phyloP scores from a whole-genome alignment of 2,329 filamentous ascomycete genomes.

The Cryphonectria nitschkei region DNA sequence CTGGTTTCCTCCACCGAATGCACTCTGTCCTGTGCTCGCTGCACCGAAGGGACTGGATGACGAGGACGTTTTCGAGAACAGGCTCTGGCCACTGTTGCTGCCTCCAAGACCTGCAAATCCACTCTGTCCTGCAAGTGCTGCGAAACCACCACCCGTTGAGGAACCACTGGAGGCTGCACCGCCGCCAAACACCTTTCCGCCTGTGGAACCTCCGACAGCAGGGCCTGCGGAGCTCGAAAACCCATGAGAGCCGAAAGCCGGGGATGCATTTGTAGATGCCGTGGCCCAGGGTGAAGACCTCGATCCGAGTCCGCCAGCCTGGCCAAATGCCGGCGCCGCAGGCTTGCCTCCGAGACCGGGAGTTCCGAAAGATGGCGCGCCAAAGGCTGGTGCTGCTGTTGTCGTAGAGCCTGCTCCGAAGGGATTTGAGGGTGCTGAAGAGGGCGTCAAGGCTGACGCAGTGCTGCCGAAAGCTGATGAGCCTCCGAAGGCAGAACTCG shows the following conservation, averaged over 20 bases:
- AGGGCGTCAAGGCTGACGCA: slow-evolving; percentile 12
- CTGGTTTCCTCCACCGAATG: slow-evolving; percentile 17
- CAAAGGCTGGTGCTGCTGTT: slow-evolving; percentile 2
- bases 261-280: slow-evolving; percentile 40
- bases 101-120: slow-evolving; percentile 58
- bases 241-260: slow-evolving; percentile 60
- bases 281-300: slow-evolving; percentile 60
- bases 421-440: slow-evolving; percentile 39
- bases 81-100: slow-evolving; percentile 39
- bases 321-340: slow-evolving; percentile 53
- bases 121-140: slow-evolving; percentile 56
- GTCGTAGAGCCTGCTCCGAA: slow-evolving; percentile 41
- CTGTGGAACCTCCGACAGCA: slow-evolving; percentile 39
- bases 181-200: slow-evolving; percentile 44
- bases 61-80: slow-evolving; percentile 47
- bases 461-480: slow-evolving; percentile 53
- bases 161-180: slow-evolving; percentile 33
- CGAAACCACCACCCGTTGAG: slow-evolving; percentile 49
- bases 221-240: slow-evolving; percentile 46
- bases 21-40: slow-evolving; percentile 28
- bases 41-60: slow-evolving; percentile 39
- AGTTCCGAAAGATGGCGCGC: slow-evolving; percentile 35
- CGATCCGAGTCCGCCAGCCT: slow-evolving; percentile 49
- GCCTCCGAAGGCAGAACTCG: slow-evolving; percentile 30
- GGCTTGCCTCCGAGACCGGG: slow-evolving; percentile 39